These are phyloP conservation scores for Sclerotinia trifoliorum DNA, from an alignment of 2,329 filamentous ascomycete species.

Conservation along the genomic window DNA sequence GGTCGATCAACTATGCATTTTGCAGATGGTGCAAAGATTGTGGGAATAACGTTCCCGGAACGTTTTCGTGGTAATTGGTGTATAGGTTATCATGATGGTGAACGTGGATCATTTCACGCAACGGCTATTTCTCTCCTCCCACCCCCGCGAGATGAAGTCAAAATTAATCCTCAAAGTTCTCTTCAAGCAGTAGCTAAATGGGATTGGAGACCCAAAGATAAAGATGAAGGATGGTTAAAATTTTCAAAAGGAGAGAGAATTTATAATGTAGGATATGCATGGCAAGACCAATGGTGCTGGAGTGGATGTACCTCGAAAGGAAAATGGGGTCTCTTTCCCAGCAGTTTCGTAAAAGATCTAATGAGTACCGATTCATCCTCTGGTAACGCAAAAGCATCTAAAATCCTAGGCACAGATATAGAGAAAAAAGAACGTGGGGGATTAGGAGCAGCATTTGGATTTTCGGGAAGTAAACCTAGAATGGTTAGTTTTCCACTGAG, in stretches of 20 bases:
- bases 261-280: slow-evolving; percentile 34
- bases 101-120: slow-evolving; percentile 35
- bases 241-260: slow-evolving; percentile 39
- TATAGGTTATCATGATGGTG: slow-evolving; percentile 39
- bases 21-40: slow-evolving; percentile 36
- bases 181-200: slow-evolving; percentile 35
- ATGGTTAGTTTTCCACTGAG: slow-evolving; percentile 18
- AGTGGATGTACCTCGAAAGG: slow-evolving; percentile 36
- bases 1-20: slow-evolving; percentile 36
- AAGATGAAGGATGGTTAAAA: slow-evolving; percentile 37
- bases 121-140: slow-evolving; percentile 31
- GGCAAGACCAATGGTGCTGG: slow-evolving; percentile 39
- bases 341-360: slow-evolving; percentile 34
- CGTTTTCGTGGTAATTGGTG: slow-evolving; percentile 37
- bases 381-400: slow-evolving; percentile 4
- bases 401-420: slow-evolving; percentile 5
- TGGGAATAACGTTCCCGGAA: slow-evolving; percentile 38
- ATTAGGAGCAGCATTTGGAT: slow-evolving; percentile 6
- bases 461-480: background rate
- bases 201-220: slow-evolving; percentile 37
- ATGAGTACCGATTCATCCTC: slow-evolving; percentile 14
- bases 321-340: slow-evolving; percentile 39
- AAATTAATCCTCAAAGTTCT: slow-evolving; percentile 35
- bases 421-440: slow-evolving; percentile 24
- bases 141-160: slow-evolving; percentile 33